These are phyloP conservation scores for Solanum hybrid DNA, from an alignment of 305 asterid species.

Conservation along the genomic window DNA sequence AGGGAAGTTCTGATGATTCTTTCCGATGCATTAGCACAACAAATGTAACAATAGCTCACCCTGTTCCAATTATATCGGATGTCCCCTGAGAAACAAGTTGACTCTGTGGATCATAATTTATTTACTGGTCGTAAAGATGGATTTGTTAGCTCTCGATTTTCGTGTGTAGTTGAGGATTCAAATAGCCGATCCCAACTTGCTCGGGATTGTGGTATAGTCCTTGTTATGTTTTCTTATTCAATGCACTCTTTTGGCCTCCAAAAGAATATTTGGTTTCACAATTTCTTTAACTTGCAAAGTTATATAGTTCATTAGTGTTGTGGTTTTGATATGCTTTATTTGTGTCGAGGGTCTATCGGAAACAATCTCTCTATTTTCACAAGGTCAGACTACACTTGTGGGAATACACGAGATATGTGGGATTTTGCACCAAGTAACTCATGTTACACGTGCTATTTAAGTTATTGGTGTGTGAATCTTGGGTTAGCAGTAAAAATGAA, in stretches of 20 bases:
- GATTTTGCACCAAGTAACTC: not conserved
- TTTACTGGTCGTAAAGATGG: not conserved
- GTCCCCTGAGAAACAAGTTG: not conserved
- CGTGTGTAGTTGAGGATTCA: not conserved
- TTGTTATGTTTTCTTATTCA: not conserved
- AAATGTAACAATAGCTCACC: not conserved
- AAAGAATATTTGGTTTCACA: not conserved
- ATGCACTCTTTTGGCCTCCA: not conserved
- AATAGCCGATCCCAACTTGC: not conserved
- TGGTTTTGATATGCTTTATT: not conserved
- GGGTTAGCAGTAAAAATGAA: not conserved
- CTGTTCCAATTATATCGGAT: not conserved
- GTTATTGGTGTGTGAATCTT: not conserved
- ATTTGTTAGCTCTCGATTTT: not conserved
- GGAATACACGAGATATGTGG: not conserved
- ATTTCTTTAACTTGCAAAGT: not conserved
- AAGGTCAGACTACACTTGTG: not conserved
- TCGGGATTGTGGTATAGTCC: not conserved
- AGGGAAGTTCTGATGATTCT: not conserved
- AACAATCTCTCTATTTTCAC: not conserved
- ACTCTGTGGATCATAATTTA: not conserved
- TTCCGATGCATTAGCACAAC: not conserved
- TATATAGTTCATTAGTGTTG: not conserved
- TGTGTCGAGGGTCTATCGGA: not conserved
- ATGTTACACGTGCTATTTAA: not conserved